Conservation (phyloP, 2,329 filamentous ascomycete species). For the Neopestalotiopsis sp. region DNA sequence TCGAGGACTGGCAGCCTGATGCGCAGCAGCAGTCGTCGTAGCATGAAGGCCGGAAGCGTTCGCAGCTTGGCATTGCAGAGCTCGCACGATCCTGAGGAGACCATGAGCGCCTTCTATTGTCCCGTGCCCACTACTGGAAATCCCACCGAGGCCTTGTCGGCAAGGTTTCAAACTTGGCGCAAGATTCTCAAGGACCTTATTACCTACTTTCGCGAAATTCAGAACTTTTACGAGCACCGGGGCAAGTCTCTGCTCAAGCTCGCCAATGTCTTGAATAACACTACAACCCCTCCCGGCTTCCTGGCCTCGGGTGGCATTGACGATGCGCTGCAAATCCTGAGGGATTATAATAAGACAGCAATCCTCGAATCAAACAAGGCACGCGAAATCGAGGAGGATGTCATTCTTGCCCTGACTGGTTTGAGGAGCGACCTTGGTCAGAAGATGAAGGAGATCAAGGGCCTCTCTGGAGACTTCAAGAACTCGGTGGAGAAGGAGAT, state of each 20-base stretch:
- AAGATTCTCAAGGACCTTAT: slow-evolving; percentile 96
- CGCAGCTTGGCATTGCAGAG: slow-evolving; percentile 78
- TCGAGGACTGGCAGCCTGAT: slow-evolving; percentile 78
- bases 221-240: slow-evolving; percentile 84
- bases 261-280: slow-evolving; percentile 83
- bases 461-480: slow-evolving; percentile 91
- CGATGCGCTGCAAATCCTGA: slow-evolving; percentile 81
- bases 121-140: slow-evolving; percentile 87
- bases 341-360: slow-evolving; percentile 81
- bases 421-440: slow-evolving; percentile 87
- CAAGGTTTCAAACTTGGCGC: slow-evolving; percentile 93
- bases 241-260: slow-evolving; percentile 84
- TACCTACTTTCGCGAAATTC: slow-evolving; percentile 90
- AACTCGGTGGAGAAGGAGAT: slow-evolving; percentile 96
- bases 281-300: slow-evolving; percentile 75
- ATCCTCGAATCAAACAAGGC: slow-evolving; percentile 86
- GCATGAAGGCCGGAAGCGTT: slow-evolving; percentile 85
- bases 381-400: slow-evolving; percentile 87
- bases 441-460: slow-evolving; percentile 99
- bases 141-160: slow-evolving; percentile 86
- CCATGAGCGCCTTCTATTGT: slow-evolving; percentile 85
- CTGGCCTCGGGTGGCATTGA: slow-evolving; percentile 82
- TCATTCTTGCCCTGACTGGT: slow-evolving; percentile 85
- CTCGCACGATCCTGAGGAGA: slow-evolving; percentile 68
- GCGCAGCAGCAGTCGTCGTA: slow-evolving; percentile 80